Evolutionary conservation across 768 basidiomycete genomes (phyloP).

Genomic region (Rhodotorula diobovata): DNA sequence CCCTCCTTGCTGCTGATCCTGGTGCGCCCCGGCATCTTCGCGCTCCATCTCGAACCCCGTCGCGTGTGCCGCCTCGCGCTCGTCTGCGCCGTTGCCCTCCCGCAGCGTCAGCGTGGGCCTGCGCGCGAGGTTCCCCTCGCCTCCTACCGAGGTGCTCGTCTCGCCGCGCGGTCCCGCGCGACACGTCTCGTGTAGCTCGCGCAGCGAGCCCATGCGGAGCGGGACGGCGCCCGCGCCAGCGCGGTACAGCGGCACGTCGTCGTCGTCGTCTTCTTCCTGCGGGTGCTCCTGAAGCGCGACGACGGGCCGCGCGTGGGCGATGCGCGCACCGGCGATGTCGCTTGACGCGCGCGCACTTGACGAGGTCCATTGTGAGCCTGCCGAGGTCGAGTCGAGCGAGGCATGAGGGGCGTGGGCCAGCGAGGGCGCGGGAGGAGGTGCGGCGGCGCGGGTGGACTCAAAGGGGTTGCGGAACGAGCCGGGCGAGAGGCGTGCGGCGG

Average conservation of each 20-base stretch:
- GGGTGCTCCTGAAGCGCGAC: too few relatives aligned
- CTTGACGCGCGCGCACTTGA: not conserved
- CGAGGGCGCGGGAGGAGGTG: too few relatives aligned
- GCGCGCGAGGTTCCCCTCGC: not conserved
- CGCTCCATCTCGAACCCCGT: not conserved
- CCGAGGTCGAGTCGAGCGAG: not conserved
- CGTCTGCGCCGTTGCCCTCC: not conserved
- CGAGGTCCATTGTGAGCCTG: too few relatives aligned
- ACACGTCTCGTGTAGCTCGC: not conserved
- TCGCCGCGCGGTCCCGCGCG: not conserved
- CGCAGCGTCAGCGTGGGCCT: constrained; percentile 10
- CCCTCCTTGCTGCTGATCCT: too few relatives aligned
- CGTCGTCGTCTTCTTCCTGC: not conserved
- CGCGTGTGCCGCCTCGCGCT: not conserved
- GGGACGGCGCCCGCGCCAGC: not conserved
- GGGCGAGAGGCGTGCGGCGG: not conserved
- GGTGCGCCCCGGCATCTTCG: not conserved
- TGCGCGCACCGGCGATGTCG: not conserved
- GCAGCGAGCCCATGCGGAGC: not conserved
- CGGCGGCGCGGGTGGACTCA: not conserved
- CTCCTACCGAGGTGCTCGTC: too few relatives aligned
- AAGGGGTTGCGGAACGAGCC: constrained; percentile 13
- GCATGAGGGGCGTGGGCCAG: too few relatives aligned
- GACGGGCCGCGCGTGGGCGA: not conserved
- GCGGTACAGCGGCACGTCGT: not conserved